Base-by-base conservation (phyloP, 441 rosid genomes). In the Gossypium schwendimanii region DNA sequence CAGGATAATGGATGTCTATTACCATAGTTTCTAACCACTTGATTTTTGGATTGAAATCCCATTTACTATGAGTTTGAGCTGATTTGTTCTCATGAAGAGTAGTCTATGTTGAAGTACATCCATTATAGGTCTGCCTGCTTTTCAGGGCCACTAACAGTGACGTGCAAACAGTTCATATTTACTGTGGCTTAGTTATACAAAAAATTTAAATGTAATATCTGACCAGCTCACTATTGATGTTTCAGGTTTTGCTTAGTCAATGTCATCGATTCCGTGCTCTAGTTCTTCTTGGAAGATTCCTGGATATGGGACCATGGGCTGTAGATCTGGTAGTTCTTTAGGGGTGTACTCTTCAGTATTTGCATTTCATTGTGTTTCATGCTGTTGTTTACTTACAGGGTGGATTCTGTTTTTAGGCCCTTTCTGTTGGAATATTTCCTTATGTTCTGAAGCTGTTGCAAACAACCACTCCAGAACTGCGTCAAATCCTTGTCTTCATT, bases 281-380 rank as follows among this genome's bases (percentile, higher is more conserved):
- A 81, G 97, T 96, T 74, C 97, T 96, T 78, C 98, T 96, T 69
- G 99, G 97, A 73, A 90, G 96, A 79, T 96, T 96, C 80, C 97
- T 96, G 72, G 99, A 96, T 84, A 96, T 96, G 98, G 99, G 99
- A 78, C 88, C 92, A 47, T 96, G 99, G 99, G 99, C 99, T 41
- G 99, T 96, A 73, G 95, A 93, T 84, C 91, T 93, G 97, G 99
- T 93, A 86, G 72, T 74, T 71, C 39, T 73, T 80, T 59, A 58
- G 70, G 74, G 49, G 21, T 49, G 70, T 60, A 69, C 26, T 78
- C 58, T 82, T 36, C 12, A 6, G 66, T 54, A n/a, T 52, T 15
- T 41, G 61, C 68, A 57, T 50, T 50, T 31, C 28, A 44, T 62
- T 44, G 73, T 75, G 70, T 81, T 72, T 36, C 61, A 72, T 76